A percentile compares a stretch with the other conserved stretches of the same genome.
Evolutionary conservation across 306 rosid species (phyloP).

Genomic region (Vigna reflexopilosa): DNA sequence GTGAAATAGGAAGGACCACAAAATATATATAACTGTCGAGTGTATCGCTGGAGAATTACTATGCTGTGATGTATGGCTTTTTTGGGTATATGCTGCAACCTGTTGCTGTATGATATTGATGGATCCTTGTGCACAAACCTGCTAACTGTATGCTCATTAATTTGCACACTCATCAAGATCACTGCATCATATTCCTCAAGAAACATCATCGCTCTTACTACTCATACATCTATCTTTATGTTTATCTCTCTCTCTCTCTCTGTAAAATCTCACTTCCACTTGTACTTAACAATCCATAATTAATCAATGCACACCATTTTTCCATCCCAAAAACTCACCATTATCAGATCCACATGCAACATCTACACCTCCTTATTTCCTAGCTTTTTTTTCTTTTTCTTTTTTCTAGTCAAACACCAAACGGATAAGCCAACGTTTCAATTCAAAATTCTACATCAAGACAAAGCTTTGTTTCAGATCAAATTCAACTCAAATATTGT

Average conservation of each 20-base stretch:
- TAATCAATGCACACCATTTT: background rate
- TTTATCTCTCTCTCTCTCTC: background rate
- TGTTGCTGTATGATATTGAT: conserved; percentile 46
- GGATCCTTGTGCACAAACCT: conserved; percentile 45
- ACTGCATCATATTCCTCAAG: conserved; percentile 26
- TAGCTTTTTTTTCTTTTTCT: background rate
- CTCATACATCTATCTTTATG: background rate
- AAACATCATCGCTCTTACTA: background rate
- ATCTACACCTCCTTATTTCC: background rate
- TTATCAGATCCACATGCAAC: background rate
- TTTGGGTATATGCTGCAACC: conserved; percentile 43
- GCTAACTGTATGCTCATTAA: conserved; percentile 38
- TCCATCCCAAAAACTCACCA: background rate
- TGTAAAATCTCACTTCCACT: conserved; percentile 33
- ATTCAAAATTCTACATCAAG: too few species aligned
- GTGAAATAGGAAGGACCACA: conserved; percentile 44
- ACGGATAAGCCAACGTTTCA: too few species aligned
- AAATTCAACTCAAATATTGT: too few species aligned
- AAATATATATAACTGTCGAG: conserved; percentile 38
- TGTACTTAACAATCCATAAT: conserved; percentile 35
- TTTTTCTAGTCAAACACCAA: background rate
- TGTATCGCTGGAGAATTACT: conserved; percentile 41
- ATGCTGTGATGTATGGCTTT: conserved; percentile 38
- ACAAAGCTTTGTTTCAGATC: too few species aligned
- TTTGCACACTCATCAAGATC: conserved; percentile 26